These are phyloP conservation scores for Allodekkera sacchari DNA, from an alignment of 805 yeast genomes.

Conservation along the genomic window DNA sequence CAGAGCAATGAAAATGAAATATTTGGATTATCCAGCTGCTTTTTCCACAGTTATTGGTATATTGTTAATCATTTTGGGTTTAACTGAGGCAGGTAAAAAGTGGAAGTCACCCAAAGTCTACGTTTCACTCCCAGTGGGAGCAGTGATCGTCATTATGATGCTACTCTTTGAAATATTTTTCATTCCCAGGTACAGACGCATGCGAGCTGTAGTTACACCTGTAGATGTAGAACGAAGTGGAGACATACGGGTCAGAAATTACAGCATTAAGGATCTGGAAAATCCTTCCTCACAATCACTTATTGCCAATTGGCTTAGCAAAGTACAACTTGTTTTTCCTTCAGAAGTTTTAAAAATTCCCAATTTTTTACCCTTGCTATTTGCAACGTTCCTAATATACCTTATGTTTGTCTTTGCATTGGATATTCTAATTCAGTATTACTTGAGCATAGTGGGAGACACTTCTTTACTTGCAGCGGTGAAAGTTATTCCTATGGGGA, in stretches of 20 bases:
- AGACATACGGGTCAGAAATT: no score
- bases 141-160: slow-evolving; percentile 20
- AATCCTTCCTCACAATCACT: no score
- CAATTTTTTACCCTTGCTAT: slow-evolving; percentile 12
- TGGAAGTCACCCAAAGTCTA: slow-evolving; percentile 35
- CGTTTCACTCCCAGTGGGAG: slow-evolving; percentile 33
- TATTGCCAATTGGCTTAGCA: slow-evolving; percentile 12
- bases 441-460: slow-evolving; percentile 22
- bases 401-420: slow-evolving; percentile 5
- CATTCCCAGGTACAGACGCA: slow-evolving; percentile 8
- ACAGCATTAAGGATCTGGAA: no score
- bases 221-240: neutral
- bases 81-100: slow-evolving; percentile 36
- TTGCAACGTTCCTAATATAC: slow-evolving; percentile 7
- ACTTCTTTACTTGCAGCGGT: slow-evolving; percentile 28
- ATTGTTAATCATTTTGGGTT: slow-evolving; percentile 32
- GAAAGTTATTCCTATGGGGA: slow-evolving; percentile 26
- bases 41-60: slow-evolving; percentile 26
- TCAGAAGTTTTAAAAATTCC: slow-evolving; percentile 12
- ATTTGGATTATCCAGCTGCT: slow-evolving; percentile 31
- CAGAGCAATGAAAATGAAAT: slow-evolving; percentile 10
- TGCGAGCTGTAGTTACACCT: neutral
- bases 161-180: slow-evolving; percentile 24
- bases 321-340: slow-evolving; percentile 15
- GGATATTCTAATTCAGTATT: slow-evolving; percentile 10